These are phyloP conservation scores for Colletotrichum coccodes DNA, from an alignment of 2,329 filamentous ascomycete genomes.

Conservation along the genomic window DNA sequence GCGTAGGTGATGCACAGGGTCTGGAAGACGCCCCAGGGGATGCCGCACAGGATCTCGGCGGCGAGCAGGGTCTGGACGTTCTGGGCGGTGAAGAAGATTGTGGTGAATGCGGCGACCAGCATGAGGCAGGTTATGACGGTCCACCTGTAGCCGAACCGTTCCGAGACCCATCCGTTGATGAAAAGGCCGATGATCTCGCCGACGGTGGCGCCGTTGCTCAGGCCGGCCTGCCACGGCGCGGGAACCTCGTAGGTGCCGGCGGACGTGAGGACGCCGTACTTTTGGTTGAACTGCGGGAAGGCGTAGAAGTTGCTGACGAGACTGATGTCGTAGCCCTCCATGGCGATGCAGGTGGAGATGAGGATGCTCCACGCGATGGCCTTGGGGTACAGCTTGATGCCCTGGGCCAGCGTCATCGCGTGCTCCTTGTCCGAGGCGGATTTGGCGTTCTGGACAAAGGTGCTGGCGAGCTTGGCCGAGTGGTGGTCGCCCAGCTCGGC, in stretches of 20 bases:
- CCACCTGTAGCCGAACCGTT: slow-evolving; percentile 75
- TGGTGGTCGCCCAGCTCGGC: slow-evolving; percentile 20
- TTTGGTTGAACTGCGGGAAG: slow-evolving; percentile 66
- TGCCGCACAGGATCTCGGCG: slow-evolving; percentile 71
- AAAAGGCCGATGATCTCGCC: slow-evolving; percentile 75
- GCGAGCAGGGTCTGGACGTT: slow-evolving; percentile 67
- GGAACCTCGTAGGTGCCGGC: slow-evolving; percentile 65
- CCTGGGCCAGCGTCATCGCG: slow-evolving; percentile 78
- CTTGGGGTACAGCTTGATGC: slow-evolving; percentile 85
- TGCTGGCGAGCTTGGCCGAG: slow-evolving; percentile 40
- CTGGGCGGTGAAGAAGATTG: slow-evolving; percentile 73
- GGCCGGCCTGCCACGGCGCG: slow-evolving; percentile 69
- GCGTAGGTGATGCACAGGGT: slow-evolving; percentile 72
- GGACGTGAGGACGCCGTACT: slow-evolving; percentile 61
- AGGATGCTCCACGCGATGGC: slow-evolving; percentile 85
- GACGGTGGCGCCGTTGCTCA: slow-evolving; percentile 67
- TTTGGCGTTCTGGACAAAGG: slow-evolving; percentile 56
- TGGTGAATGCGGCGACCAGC: slow-evolving; percentile 65
- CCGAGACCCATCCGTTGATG: slow-evolving; percentile 72
- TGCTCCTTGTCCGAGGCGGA: slow-evolving; percentile 70
- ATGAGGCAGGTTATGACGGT: slow-evolving; percentile 69
- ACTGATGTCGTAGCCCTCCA: slow-evolving; percentile 90
- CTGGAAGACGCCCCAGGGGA: slow-evolving; percentile 71
- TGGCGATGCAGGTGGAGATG: slow-evolving; percentile 90
- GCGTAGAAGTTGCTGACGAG: slow-evolving; percentile 84